A percentile compares a stretch with the other conserved stretches of the same genome.
Evolutionary conservation across 75 land plant genomes (phyloP).

Genomic region (Pinus taeda): DNA sequence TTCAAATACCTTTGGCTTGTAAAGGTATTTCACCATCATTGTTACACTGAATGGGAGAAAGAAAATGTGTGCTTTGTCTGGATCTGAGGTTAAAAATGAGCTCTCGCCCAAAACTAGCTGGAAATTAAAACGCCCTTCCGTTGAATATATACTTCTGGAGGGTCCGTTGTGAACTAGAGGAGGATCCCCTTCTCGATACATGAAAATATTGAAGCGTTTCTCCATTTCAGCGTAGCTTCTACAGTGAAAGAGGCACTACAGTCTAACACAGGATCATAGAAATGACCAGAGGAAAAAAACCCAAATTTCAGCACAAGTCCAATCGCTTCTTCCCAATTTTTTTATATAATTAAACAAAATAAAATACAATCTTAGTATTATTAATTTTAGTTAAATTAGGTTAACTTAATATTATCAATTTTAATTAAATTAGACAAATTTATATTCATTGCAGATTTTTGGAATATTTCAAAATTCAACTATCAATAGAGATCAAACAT

Average conservation of each 20-base stretch:
- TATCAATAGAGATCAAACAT: no score
- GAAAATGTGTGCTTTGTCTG: conserved; percentile 64
- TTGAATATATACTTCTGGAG: conserved; percentile 81
- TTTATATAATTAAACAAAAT: no score
- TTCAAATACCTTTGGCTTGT: conserved; percentile 27
- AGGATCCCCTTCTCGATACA: conserved; percentile 81
- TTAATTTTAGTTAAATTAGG: no score
- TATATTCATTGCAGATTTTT: no score
- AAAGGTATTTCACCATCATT: conserved; percentile 60
- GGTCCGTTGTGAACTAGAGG: conserved; percentile 93
- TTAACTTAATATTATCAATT: no score
- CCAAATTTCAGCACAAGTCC: no score
- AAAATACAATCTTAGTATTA: no score
- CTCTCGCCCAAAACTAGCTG: conserved; percentile 44
- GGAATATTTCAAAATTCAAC: no score
- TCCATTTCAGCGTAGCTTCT: conserved; percentile 98
- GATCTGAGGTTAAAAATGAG: conserved; percentile 61
- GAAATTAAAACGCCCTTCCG: conserved; percentile 84
- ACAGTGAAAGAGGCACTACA: not conserved
- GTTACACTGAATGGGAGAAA: conserved; percentile 87
- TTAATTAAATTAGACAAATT: no score
- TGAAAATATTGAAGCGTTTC: conserved; percentile 64
- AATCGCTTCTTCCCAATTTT: no score
- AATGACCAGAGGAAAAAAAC: no score
- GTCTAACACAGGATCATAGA: no score